These are phyloP conservation scores for Niveomyces coronatus DNA, from an alignment of 2,329 filamentous ascomycete species.

Conservation along the genomic window DNA sequence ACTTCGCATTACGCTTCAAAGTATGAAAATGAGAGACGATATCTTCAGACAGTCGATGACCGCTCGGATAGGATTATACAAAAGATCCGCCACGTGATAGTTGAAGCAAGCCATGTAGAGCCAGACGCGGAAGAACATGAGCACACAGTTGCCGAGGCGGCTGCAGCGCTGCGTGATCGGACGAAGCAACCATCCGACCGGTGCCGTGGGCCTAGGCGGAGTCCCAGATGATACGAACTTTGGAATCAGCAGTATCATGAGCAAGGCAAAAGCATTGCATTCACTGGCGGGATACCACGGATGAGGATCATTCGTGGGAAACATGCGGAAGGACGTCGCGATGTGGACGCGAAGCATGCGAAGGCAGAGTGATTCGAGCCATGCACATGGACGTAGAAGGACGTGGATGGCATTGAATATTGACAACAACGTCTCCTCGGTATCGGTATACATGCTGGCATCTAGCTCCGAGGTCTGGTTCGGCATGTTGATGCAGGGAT, in stretches of 20 bases:
- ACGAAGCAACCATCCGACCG: not conserved
- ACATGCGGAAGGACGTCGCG: slow-evolving; percentile 1
- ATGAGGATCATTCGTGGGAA: not conserved
- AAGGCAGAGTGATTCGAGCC: not conserved
- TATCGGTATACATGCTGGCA: too few species aligned
- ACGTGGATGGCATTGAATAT: not conserved
- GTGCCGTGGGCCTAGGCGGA: not conserved
- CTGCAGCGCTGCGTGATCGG: not conserved
- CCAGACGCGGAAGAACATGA: slow-evolving; percentile 1
- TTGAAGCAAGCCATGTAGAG: not conserved
- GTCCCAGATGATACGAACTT: not conserved
- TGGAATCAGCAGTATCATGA: not conserved
- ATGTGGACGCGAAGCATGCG: not conserved
- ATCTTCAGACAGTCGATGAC: not conserved
- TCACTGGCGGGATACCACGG: not conserved
- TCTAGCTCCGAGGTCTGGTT: too few species aligned
- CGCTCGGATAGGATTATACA: not conserved
- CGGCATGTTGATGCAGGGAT: too few species aligned
- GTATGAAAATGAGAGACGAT: not conserved
- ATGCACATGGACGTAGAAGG: not conserved
- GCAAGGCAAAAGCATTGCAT: not conserved
- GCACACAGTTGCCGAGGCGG: not conserved
- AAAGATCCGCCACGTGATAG: not conserved
- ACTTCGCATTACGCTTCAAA: not conserved
- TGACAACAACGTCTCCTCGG: not conserved